Conservation (phyloP, 1,284 basidiomycete genomes). For the Ganoderma sinense region DNA sequence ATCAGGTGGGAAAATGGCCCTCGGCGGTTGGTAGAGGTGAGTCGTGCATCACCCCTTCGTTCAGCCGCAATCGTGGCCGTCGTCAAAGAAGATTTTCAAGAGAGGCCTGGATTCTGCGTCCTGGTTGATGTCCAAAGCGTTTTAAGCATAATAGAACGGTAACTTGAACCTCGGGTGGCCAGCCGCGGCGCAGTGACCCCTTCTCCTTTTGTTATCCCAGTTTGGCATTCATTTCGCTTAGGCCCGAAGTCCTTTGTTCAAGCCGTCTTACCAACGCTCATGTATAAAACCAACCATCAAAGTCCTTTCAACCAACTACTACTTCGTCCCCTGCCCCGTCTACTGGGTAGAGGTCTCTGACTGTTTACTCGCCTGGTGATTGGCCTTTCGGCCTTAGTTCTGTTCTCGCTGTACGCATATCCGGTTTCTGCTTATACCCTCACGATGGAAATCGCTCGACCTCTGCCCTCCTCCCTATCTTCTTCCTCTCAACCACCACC, state of each 20-base stretch:
- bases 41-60: not conserved
- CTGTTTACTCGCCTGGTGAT: constrained; percentile 1
- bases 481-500: not conserved
- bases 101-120: too few relatives aligned
- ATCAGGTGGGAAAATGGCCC: too few relatives aligned
- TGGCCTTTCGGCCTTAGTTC: not conserved
- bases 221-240: constrained; percentile 1
- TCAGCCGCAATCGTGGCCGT: not conserved
- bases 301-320: not conserved
- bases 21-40: too few relatives aligned
- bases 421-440: not conserved
- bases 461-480: constrained; percentile 1
- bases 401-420: not conserved
- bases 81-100: too few relatives aligned
- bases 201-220: not conserved
- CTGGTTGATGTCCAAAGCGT: not conserved
- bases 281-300: not conserved
- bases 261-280: not conserved
- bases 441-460: constrained; percentile 8
- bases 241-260: not conserved
- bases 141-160: too few relatives aligned
- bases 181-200: too few relatives aligned
- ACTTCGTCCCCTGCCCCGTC: not conserved
- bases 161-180: too few relatives aligned
- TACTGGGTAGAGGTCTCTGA: not conserved